A percentile compares a stretch with the other conserved stretches of the same genome.
Conservation (phyloP, 2,329 filamentous ascomycete species). For the Cladophialophora immunda region DNA sequence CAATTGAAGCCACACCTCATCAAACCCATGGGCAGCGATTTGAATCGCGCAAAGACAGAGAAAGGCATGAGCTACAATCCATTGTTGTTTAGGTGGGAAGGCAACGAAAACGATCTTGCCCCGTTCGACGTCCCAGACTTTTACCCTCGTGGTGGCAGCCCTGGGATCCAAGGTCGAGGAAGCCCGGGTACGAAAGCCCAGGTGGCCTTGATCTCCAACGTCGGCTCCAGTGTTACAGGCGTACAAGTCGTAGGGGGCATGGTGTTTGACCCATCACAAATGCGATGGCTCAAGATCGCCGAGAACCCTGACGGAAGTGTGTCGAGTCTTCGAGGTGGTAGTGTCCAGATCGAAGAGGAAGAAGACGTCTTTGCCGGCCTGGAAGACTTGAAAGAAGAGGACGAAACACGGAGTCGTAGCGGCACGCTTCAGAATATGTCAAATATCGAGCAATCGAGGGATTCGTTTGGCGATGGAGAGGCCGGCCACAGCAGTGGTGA, state of each 20-base stretch:
- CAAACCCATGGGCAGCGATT: constrained; percentile 76
- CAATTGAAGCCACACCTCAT: constrained; percentile 87
- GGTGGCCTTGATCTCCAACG: constrained; percentile 84
- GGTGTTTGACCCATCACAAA: constrained; percentile 95
- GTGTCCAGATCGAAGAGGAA: constrained; percentile 79
- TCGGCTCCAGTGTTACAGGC: constrained; percentile 77
- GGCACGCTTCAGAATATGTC: constrained; percentile 34
- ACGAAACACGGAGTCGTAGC: constrained; percentile 41
- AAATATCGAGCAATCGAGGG: constrained; percentile 30
- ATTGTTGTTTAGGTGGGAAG: constrained; percentile 87
- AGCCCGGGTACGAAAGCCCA: constrained; percentile 40
- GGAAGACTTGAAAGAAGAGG: constrained; percentile 83
- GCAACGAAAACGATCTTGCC: constrained; percentile 85
- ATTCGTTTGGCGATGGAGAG: constrained; percentile 39
- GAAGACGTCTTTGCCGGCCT: constrained; percentile 95
- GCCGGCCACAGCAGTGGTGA: constrained; percentile 49
- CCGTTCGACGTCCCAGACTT: constrained; percentile 74
- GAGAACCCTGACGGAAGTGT: constrained; percentile 32
- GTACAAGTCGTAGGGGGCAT: constrained; percentile 96
- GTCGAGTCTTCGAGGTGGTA: constrained; percentile 40
- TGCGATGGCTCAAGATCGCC: constrained; percentile 93
- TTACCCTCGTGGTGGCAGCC: constrained; percentile 36
- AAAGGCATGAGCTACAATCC: constrained; percentile 98
- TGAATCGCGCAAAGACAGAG: constrained; percentile 83
- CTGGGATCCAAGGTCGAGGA: constrained; percentile 29